Evolutionary conservation across 768 basidiomycete species (phyloP).

Genomic region (Calocera viscosa): DNA sequence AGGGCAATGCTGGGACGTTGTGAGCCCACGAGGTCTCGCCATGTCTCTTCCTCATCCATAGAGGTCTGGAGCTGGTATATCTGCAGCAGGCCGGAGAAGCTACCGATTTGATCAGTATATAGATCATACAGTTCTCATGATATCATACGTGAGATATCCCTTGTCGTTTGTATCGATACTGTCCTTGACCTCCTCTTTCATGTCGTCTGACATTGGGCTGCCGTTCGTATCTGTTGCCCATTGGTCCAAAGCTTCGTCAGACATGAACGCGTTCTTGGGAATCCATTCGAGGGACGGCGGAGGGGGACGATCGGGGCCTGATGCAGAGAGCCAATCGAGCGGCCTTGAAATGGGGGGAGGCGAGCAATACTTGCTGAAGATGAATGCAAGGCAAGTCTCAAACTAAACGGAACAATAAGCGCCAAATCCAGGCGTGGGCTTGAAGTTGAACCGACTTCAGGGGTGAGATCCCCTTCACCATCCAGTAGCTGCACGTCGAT

Average conservation of each 20-base stretch:
- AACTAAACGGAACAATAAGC: slow-evolving; percentile 32
- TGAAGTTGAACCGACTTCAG: slow-evolving; percentile 35
- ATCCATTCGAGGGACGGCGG: background rate
- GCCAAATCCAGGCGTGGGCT: background rate
- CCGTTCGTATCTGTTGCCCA: slow-evolving; percentile 78
- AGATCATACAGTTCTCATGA: background rate
- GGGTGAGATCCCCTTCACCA: slow-evolving; percentile 54
- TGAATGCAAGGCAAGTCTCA: slow-evolving; percentile 56
- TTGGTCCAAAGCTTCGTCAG: slow-evolving; percentile 49
- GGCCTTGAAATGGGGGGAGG: slow-evolving; percentile 24
- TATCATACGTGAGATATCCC: slow-evolving; percentile 52
- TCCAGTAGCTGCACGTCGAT: slow-evolving; percentile 48
- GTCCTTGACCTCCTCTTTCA: slow-evolving; percentile 63
- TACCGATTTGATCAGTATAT: slow-evolving; percentile 21
- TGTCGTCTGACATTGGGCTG: slow-evolving; percentile 60
- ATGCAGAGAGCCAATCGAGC: background rate
- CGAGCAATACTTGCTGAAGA: slow-evolving; percentile 66
- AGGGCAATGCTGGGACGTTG: background rate
- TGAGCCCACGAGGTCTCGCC: slow-evolving; percentile 56
- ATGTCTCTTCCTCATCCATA: slow-evolving; percentile 63
- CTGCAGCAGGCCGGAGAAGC: slow-evolving; percentile 69
- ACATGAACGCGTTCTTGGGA: slow-evolving; percentile 39
- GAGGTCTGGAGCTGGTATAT: slow-evolving; percentile 78
- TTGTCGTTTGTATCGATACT: slow-evolving; percentile 64
- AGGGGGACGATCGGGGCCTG: slow-evolving; percentile 9